These are phyloP conservation scores for Ascoidea tarda DNA, from an alignment of 805 yeast genomes.

Conservation along the genomic window DNA sequence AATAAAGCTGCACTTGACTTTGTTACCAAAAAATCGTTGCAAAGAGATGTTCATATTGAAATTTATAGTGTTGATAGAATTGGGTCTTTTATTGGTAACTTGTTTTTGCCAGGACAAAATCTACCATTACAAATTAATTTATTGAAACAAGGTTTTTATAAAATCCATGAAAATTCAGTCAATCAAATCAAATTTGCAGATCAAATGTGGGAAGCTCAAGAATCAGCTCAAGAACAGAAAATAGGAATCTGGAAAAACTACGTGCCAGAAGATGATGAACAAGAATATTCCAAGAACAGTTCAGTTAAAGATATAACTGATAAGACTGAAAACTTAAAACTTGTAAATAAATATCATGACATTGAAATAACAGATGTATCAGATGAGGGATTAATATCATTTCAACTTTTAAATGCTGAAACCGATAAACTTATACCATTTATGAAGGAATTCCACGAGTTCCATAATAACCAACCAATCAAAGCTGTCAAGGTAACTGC, in stretches of 20 bases:
- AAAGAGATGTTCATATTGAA: conserved; percentile 60
- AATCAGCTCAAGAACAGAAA: conserved; percentile 35
- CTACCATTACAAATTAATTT: conserved; percentile 45
- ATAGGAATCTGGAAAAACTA: conserved; percentile 59
- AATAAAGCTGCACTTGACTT: conserved; percentile 38
- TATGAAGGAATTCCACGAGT: conserved; percentile 32
- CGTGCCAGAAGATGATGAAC: conserved; percentile 27
- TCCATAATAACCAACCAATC: conserved; percentile 24
- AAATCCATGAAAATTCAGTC: conserved; percentile 53
- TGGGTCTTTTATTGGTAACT: conserved; percentile 70
- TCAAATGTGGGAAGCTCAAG: conserved; percentile 48
- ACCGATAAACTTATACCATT: conserved; percentile 26
- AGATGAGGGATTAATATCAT: conserved; percentile 27
- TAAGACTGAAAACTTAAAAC: conserved; percentile 13
- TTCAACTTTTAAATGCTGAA: conserved; percentile 27
- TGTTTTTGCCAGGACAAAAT: conserved; percentile 35
- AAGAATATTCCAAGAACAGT: conserved; percentile 13
- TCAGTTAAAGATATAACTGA: conserved; percentile 9
- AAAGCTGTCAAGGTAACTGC: conserved; percentile 18
- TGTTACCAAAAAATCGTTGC: conserved; percentile 41
- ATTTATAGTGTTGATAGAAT: conserved; percentile 58
- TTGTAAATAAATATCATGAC: conserved; percentile 29
- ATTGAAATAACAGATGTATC: conserved; percentile 37
- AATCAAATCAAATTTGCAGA: conserved; percentile 37
- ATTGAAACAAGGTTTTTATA: conserved; percentile 47